A percentile compares a stretch with the other conserved stretches of the same genome.
These are phyloP conservation scores for Asterochloris erici DNA, from an alignment of 139 green algal species.

Conservation along the genomic window DNA sequence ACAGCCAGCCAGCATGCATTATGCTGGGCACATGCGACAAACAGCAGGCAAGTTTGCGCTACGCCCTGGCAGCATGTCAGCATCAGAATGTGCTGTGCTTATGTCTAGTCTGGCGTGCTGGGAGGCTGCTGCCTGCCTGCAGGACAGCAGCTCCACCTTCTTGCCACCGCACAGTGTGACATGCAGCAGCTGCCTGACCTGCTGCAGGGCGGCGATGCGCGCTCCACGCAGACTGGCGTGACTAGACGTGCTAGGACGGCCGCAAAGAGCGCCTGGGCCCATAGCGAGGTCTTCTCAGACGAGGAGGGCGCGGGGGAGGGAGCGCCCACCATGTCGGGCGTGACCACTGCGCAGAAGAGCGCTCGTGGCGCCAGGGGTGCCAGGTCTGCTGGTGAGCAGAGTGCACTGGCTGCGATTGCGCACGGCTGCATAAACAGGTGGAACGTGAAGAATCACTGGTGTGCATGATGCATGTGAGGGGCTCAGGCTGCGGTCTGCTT, in stretches of 20 bases:
- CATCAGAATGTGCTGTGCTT: background rate
- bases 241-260: constrained; percentile 45
- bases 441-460: too few relatives aligned
- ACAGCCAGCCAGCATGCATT: background rate
- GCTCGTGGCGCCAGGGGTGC: too few relatives aligned
- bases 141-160: background rate
- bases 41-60: background rate
- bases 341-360: background rate
- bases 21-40: background rate
- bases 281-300: constrained; percentile 79
- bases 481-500: too few relatives aligned
- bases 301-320: constrained; percentile 41
- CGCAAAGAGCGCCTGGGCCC: constrained; percentile 63
- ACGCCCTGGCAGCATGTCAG: too few relatives aligned
- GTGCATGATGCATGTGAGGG: too few relatives aligned
- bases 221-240: constrained; percentile 4
- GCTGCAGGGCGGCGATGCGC: constrained; percentile 25
- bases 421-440: too few relatives aligned
- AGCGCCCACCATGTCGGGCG: background rate
- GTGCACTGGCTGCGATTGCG: too few relatives aligned
- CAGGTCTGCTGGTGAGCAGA: too few relatives aligned
- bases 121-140: background rate
- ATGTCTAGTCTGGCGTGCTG: background rate
- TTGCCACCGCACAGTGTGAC: background rate
- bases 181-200: background rate